These are phyloP conservation scores for Stramenopiles sp. DNA, from an alignment of 352 stramenopile species.

Conservation along the genomic window DNA sequence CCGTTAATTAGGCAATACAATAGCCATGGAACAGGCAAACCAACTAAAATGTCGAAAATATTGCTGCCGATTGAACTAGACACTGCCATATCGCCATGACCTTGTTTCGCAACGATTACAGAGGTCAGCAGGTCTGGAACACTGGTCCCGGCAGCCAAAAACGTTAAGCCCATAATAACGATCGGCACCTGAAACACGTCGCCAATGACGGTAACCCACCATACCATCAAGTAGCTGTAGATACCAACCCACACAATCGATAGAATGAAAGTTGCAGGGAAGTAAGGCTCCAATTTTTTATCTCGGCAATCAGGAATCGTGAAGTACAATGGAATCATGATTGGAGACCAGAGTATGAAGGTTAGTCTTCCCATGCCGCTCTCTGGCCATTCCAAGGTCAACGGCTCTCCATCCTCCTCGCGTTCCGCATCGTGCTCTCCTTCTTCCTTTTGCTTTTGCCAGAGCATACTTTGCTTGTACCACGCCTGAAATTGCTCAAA, in stretches of 20 bases:
- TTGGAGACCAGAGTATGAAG: conserved; percentile 21
- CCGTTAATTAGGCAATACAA: conserved; percentile 27
- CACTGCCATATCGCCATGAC: conserved; percentile 7
- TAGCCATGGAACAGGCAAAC: conserved; percentile 16
- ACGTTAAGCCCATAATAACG: neutral
- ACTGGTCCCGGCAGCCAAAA: conserved; percentile 5
- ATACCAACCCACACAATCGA: neutral
- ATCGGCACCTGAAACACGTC: neutral
- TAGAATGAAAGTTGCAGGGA: conserved; percentile 24
- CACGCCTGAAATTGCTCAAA: conserved; percentile 40
- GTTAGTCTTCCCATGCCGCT: conserved; percentile 1
- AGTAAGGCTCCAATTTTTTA: conserved; percentile 20
- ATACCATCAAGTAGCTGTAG: neutral
- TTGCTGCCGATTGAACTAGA: conserved; percentile 10
- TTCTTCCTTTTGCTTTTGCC: conserved; percentile 21
- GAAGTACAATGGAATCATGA: conserved; percentile 26
- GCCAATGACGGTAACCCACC: neutral
- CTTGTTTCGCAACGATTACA: neutral
- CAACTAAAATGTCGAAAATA: neutral
- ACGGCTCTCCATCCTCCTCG: conserved; percentile 9
- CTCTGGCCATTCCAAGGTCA: neutral
- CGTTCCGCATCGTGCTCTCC: conserved; percentile 18
- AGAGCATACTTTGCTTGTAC: conserved; percentile 32
- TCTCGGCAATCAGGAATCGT: conserved; percentile 30
- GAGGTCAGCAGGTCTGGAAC: neutral